Evolutionary conservation across 2,329 filamentous ascomycete genomes (phyloP).

Genomic region (Furcasterigmium furcatum): DNA sequence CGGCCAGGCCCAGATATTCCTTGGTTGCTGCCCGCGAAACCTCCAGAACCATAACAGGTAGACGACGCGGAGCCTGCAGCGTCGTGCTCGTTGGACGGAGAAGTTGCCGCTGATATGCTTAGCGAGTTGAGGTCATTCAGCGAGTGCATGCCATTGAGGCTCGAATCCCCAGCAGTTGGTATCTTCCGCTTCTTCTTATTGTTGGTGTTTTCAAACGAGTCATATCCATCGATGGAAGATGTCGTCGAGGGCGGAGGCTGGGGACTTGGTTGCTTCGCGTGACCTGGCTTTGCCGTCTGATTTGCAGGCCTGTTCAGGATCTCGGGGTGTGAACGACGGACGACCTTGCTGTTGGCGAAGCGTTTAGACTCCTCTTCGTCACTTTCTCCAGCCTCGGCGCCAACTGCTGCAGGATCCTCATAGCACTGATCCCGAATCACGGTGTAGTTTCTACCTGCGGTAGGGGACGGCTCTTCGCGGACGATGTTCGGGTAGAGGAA

Average conservation of each 20-base stretch:
- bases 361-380: slow-evolving; percentile 54
- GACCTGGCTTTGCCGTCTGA: slow-evolving; percentile 39
- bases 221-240: slow-evolving; percentile 81
- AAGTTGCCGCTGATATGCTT: slow-evolving; percentile 24
- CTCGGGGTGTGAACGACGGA: slow-evolving; percentile 44
- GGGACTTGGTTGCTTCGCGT: slow-evolving; percentile 39
- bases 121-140: slow-evolving; percentile 26
- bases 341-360: slow-evolving; percentile 32
- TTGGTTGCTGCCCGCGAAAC: slow-evolving; percentile 42
- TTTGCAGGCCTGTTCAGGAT: slow-evolving; percentile 38
- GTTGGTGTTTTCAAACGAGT: slow-evolving; percentile 96
- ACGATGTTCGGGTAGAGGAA: slow-evolving; percentile 62
- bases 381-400: slow-evolving; percentile 53
- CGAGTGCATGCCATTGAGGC: slow-evolving; percentile 30
- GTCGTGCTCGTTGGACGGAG: slow-evolving; percentile 29
- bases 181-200: slow-evolving; percentile 99
- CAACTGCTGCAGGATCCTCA: slow-evolving; percentile 3
- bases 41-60: slow-evolving; percentile 40
- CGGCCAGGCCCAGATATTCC: slow-evolving; percentile 79
- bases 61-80: slow-evolving; percentile 21
- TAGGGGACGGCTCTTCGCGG: slow-evolving; percentile 17
- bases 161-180: slow-evolving; percentile 74
- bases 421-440: slow-evolving; percentile 15
- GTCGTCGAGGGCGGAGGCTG: slow-evolving; percentile 65
- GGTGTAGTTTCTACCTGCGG: slow-evolving; percentile 12